Conservation (phyloP, 148 eudicot genomes). For the Hydrangea macrophylla region DNA sequence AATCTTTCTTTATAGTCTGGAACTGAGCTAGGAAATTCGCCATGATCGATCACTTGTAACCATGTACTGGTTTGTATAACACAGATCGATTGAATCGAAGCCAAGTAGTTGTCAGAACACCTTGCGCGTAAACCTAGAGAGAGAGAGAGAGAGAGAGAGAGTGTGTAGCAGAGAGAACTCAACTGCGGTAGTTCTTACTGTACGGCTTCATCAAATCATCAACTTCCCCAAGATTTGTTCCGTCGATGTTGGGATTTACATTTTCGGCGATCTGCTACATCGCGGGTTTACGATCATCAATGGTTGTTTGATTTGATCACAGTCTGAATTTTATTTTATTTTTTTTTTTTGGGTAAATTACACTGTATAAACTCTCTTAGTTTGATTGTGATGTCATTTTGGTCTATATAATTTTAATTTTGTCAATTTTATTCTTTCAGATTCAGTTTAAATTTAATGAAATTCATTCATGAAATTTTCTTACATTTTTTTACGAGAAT, state of each 20-base stretch:
- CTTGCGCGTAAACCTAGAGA: background rate
- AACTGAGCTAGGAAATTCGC: conserved; percentile 92
- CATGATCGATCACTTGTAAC: conserved; percentile 55
- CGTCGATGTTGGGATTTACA: background rate
- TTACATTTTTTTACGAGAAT: no score
- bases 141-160: background rate
- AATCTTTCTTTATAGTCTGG: conserved; percentile 63
- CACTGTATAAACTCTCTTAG: no score
- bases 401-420: no score
- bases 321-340: no score
- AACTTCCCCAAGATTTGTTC: background rate
- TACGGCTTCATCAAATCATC: background rate
- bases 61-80: conserved; percentile 25
- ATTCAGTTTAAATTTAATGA: no score
- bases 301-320: no score
- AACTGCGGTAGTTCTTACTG: background rate
- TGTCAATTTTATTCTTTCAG: no score
- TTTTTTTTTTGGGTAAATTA: no score
- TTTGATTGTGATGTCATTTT: no score
- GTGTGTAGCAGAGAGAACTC: background rate
- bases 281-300: no score
- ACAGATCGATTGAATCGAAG: background rate
- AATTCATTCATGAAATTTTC: no score
- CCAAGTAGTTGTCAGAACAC: background rate
- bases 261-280: background rate